A percentile compares a stretch with the other conserved stretches of the same genome.
Evolutionary conservation across 2,329 filamentous ascomycete genomes (phyloP).

Genomic region (Pseudodiploospora longispora): DNA sequence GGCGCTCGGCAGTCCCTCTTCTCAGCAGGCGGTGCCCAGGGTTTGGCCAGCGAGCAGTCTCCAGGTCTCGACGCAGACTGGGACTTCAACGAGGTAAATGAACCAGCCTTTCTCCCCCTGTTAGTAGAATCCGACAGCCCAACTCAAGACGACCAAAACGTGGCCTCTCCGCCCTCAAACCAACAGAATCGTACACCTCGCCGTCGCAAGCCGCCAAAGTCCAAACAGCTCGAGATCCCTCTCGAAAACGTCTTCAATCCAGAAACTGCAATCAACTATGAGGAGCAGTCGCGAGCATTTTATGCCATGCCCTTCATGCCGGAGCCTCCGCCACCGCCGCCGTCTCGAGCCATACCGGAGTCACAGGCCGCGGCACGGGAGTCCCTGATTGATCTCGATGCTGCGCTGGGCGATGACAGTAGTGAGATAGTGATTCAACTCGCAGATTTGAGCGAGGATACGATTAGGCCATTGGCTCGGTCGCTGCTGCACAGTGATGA

Average conservation of each 20-base stretch:
- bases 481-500: too few species aligned
- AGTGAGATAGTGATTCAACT: too few species aligned
- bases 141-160: neutral
- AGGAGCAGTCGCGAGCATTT: constrained; percentile 35
- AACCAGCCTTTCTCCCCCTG: constrained; percentile 10
- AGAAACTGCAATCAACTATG: constrained; percentile 38
- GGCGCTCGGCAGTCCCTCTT: constrained; percentile 55
- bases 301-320: constrained; percentile 26
- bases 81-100: constrained; percentile 43
- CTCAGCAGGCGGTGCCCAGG: constrained; percentile 41
- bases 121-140: neutral
- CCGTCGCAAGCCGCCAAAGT: constrained; percentile 33
- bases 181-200: constrained; percentile 11
- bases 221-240: constrained; percentile 32
- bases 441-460: too few species aligned
- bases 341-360: neutral
- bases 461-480: too few species aligned
- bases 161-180: constrained; percentile 3
- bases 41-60: constrained; percentile 22
- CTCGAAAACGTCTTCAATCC: constrained; percentile 41
- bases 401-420: constrained; percentile 24
- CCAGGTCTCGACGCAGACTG: constrained; percentile 44
- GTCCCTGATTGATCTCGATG: constrained; percentile 39
- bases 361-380: constrained; percentile 16
- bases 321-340: constrained; percentile 8